Evolutionary conservation across 352 stramenopile genomes (phyloP).

Genomic region (Pythium brassicae): DNA sequence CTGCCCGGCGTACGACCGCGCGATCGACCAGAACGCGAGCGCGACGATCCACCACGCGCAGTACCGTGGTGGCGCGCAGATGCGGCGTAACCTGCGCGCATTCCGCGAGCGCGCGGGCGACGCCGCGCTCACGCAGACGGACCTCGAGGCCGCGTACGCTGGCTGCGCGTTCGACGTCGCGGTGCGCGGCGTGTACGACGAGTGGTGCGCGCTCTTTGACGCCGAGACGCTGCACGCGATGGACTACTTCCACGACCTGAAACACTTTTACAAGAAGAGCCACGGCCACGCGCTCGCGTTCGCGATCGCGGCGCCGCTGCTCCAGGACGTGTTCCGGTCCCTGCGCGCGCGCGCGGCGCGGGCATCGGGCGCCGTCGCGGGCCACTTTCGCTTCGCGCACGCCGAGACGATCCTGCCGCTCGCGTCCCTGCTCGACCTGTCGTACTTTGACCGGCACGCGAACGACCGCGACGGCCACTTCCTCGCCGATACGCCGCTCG

Average conservation of each 20-base stretch:
- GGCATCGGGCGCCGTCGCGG: constrained; percentile 21
- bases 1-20: constrained; percentile 52
- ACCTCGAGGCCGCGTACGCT: constrained; percentile 76
- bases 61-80: constrained; percentile 47
- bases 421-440: constrained; percentile 66
- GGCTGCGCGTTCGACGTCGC: constrained; percentile 80
- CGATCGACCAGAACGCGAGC: constrained; percentile 60
- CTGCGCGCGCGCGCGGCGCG: constrained; percentile 36
- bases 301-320: constrained; percentile 67
- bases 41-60: constrained; percentile 47
- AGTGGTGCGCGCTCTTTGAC: constrained; percentile 73
- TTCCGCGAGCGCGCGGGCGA: constrained; percentile 31
- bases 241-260: constrained; percentile 86
- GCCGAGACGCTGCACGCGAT: constrained; percentile 64
- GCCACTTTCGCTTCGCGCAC: constrained; percentile 82
- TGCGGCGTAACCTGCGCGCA: constrained; percentile 42
- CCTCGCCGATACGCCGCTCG: constrained; percentile 45
- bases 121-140: constrained; percentile 30
- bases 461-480: constrained; percentile 61
- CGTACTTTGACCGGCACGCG: constrained; percentile 56
- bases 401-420: constrained; percentile 80
- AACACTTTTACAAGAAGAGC: constrained; percentile 85
- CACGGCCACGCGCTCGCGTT: constrained; percentile 65
- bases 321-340: constrained; percentile 56
- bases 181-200: constrained; percentile 27